These are phyloP conservation scores for Verbena officinalis DNA, from an alignment of 257 asterid species.

Conservation along the genomic window DNA sequence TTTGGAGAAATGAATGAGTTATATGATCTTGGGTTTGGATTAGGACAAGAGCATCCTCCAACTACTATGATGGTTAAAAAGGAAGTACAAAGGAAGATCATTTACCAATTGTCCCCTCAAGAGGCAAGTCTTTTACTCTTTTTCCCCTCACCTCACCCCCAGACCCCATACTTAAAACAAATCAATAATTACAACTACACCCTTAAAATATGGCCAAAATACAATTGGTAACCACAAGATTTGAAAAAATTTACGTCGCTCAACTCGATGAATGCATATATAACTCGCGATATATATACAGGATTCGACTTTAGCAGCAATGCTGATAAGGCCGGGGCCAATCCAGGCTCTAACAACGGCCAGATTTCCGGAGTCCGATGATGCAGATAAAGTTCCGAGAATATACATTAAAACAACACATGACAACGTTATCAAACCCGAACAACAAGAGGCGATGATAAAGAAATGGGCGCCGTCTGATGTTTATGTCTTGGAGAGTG, in stretches of 20 bases:
- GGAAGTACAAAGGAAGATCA: conserved; percentile 50
- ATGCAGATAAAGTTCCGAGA: conserved; percentile 51
- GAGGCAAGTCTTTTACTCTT: conserved; percentile 50
- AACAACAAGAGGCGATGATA: conserved; percentile 80
- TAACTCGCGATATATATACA: not conserved
- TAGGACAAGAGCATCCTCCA: conserved; percentile 67
- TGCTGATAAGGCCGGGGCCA: conserved; percentile 82
- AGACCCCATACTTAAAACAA: no score
- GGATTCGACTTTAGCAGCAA: conserved; percentile 68
- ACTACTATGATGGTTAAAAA: conserved; percentile 49
- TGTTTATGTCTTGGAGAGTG: conserved; percentile 68
- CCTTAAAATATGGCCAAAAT: no score
- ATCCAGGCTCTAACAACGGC: conserved; percentile 55
- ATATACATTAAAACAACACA: conserved; percentile 56
- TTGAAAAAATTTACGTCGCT: no score
- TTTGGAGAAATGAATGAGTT: conserved; percentile 53
- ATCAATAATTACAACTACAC: no score
- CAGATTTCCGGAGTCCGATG: conserved; percentile 31
- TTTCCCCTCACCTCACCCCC: not conserved
- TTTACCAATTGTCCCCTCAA: conserved; percentile 60
- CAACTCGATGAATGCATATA: not conserved
- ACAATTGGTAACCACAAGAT: no score
- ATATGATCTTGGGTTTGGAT: conserved; percentile 49
- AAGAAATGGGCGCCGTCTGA: conserved; percentile 68
- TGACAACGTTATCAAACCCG: conserved; percentile 51